Evolutionary conservation across 768 basidiomycete species (phyloP), one percentile per base, ranked within the genome.

Genomic region (Mycena indigotica): DNA sequence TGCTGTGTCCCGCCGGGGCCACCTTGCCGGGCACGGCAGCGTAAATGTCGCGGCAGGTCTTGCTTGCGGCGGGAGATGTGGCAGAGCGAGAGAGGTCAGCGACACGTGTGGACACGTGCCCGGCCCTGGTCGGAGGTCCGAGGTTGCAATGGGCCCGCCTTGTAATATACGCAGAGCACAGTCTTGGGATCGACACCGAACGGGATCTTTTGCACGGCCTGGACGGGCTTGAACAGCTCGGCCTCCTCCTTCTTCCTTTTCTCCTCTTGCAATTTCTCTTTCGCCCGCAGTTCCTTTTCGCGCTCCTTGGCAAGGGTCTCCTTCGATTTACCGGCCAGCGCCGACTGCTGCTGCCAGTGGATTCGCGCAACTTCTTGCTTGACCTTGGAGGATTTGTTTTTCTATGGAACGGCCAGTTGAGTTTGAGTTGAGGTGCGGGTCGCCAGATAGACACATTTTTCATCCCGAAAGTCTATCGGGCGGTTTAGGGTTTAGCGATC

Each of bases 181-280:
- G 92, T 94, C 81, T 97, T 98, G 25, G 95, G 96, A 73, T 98
- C 95, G 45, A 95, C 93, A 23, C 96, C 96, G 57, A 96, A 93
- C 0, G 96, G 93, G 40, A 98, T 82, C 69, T 91, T 94, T 78
- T 94, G 93, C 50, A 77, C 23, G 6, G n/a, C 68, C 69, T 91
- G 87, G 50, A 87, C 86, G 46, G 92, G 88, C 67, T 88, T 87
- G 67, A 95, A 79, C 62, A 97, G 73, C 23, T 86, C 88, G 2
- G 91, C 89, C 63, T 95, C 89, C 76, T 95, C 91, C 73, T 89
- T 93, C 72, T 77, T 81, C 50, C 86, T 82, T 70, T 93, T 91
- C 74, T 91, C 93, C 70, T 89, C 92, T 17, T 93, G 91, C 0
- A 77, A 69, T 69, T 90, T 89, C 48, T 77, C 84, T 71, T 93